A percentile compares a stretch with the other conserved stretches of the same genome.
Evolutionary conservation across 768 basidiomycete genomes (phyloP).

Genomic region (Chalciporus chontae): DNA sequence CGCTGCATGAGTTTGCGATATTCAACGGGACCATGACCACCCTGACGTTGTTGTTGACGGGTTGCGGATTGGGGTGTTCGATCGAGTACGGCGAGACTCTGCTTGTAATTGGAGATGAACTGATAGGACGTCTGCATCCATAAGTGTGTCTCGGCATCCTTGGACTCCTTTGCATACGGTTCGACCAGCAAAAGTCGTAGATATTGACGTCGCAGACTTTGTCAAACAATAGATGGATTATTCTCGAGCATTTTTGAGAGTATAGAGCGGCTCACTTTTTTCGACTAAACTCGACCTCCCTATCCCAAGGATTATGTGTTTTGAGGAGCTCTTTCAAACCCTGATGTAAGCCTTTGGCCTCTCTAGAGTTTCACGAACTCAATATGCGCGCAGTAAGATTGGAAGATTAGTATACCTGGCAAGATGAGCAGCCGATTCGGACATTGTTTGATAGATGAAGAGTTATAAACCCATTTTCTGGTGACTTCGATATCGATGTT

Average conservation of each 20-base stretch:
- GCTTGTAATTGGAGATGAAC: slow-evolving; percentile 81
- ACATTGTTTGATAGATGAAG: slow-evolving; percentile 28
- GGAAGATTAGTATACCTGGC: slow-evolving; percentile 29
- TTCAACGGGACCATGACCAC: slow-evolving; percentile 66
- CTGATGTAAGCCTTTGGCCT: slow-evolving; percentile 74
- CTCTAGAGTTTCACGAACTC: slow-evolving; percentile 42
- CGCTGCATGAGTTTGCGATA: slow-evolving; percentile 81
- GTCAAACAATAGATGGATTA: slow-evolving; percentile 7
- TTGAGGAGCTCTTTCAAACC: slow-evolving; percentile 73
- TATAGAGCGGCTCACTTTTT: slow-evolving; percentile 60
- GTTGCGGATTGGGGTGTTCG: slow-evolving; percentile 44
- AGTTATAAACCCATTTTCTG: slow-evolving; percentile 26
- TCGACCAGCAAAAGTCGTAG: slow-evolving; percentile 65
- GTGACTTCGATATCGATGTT: slow-evolving; percentile 14
- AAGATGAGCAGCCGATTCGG: slow-evolving; percentile 38
- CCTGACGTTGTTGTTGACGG: slow-evolving; percentile 35
- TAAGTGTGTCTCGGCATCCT: slow-evolving; percentile 77
- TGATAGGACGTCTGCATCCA: slow-evolving; percentile 93
- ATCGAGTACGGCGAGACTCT: slow-evolving; percentile 66
- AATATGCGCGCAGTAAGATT: not conserved
- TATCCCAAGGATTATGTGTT: slow-evolving; percentile 74
- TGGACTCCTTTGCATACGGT: slow-evolving; percentile 68
- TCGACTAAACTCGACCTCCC: slow-evolving; percentile 81
- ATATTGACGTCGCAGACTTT: slow-evolving; percentile 68
- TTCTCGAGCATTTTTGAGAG: slow-evolving; percentile 1